Evolutionary conservation across 192 early-diverging fungal species (phyloP).

Genomic region (Coemansia sp.): DNA sequence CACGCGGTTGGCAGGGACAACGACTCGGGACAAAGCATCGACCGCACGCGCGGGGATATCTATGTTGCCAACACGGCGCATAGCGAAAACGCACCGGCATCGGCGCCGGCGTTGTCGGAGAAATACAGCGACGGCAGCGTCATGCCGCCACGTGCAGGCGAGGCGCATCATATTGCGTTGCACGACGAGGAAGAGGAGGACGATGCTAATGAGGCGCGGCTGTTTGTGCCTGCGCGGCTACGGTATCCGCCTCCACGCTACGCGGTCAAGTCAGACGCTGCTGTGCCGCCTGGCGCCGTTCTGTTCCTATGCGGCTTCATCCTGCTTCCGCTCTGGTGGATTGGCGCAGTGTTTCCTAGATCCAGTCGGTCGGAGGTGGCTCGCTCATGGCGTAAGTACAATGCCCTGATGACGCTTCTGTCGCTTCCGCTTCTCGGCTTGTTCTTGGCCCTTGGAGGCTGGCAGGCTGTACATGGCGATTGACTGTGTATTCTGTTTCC

Average conservation of each 20-base stretch:
- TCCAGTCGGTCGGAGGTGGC: slow-evolving; percentile 26
- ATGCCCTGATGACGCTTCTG: slow-evolving; percentile 51
- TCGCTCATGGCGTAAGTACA: slow-evolving; percentile 55
- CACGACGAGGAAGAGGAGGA: slow-evolving; percentile 52
- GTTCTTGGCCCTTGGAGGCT: slow-evolving; percentile 52
- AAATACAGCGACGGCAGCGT: not conserved
- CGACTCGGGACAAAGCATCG: slow-evolving; percentile 12
- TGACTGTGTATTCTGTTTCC: slow-evolving; percentile 4
- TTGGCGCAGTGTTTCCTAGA: slow-evolving; percentile 48
- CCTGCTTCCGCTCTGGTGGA: slow-evolving; percentile 54
- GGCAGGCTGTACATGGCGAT: slow-evolving; percentile 45
- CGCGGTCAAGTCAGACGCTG: slow-evolving; percentile 15
- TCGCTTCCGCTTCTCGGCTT: slow-evolving; percentile 51
- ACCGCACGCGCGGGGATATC: not conserved
- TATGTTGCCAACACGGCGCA: no score
- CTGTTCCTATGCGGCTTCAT: slow-evolving; percentile 50
- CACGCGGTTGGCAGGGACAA: slow-evolving; percentile 13
- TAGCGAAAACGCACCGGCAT: not conserved
- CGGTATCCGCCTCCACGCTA: slow-evolving; percentile 47
- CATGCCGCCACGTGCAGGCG: not conserved
- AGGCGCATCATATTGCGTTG: slow-evolving; percentile 3
- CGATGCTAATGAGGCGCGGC: slow-evolving; percentile 48
- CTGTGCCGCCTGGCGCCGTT: slow-evolving; percentile 34
- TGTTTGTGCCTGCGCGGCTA: slow-evolving; percentile 39
- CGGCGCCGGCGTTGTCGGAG: not conserved